A percentile compares a stretch with the other conserved stretches of the same genome.
Evolutionary conservation across 257 asterid species (phyloP).

Genomic region (Solanum arcanum): DNA sequence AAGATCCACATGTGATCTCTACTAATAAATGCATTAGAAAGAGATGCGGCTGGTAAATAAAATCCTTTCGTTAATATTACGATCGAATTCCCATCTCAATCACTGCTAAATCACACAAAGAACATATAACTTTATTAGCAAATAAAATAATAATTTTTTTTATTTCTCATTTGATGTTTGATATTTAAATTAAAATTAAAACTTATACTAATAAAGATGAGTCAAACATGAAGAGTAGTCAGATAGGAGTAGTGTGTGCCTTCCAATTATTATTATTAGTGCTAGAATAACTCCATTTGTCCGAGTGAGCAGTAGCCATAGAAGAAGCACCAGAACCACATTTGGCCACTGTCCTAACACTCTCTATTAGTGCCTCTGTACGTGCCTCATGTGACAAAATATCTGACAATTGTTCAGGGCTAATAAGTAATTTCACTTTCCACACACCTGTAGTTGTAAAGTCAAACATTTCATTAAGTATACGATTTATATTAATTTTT

Average conservation of each 20-base stretch:
- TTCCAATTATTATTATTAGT: background rate
- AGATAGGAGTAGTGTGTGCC: background rate
- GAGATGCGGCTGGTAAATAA: background rate
- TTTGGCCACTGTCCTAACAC: slow-evolving; percentile 43
- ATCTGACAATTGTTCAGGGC: slow-evolving; percentile 40
- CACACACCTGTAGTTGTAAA: slow-evolving; percentile 9
- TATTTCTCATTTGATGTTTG: background rate
- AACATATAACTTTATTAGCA: background rate
- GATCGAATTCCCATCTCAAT: background rate
- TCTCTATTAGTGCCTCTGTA: slow-evolving; percentile 46
- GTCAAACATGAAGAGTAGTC: background rate
- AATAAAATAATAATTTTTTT: background rate
- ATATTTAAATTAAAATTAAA: background rate
- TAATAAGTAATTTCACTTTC: slow-evolving; percentile 48
- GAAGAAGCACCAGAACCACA: slow-evolving; percentile 12
- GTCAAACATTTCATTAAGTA: background rate
- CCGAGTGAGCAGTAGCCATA: slow-evolving; percentile 6
- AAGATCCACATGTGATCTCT: background rate
- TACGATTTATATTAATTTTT: background rate
- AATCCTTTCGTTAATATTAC: no score
- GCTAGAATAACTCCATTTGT: slow-evolving; percentile 18
- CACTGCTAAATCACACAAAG: background rate
- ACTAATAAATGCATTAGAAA: background rate
- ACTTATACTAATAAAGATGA: background rate
- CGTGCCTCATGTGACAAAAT: slow-evolving; percentile 44